phyloP scores from a whole-genome alignment of 2,329 filamentous ascomycete species.

The Claviceps pazoutovae region DNA sequence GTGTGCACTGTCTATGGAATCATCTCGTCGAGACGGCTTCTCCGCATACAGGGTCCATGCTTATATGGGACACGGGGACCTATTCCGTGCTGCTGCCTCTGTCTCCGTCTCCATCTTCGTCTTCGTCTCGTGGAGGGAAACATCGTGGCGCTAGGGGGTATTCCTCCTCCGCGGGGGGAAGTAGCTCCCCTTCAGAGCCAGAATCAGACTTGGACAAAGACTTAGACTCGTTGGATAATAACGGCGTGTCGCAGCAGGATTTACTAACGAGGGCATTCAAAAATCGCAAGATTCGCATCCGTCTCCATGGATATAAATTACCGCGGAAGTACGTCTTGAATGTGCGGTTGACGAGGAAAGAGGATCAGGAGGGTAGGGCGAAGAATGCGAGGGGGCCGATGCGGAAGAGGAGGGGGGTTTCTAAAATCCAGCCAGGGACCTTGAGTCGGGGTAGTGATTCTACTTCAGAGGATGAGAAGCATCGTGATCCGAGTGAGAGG shows the following conservation, averaged over 20 bases:
- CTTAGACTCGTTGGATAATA: background rate
- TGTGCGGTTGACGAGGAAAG: slow-evolving; percentile 35
- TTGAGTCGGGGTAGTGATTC: no score
- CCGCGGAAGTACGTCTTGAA: slow-evolving; percentile 39
- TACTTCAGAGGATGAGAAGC: slow-evolving; percentile 5
- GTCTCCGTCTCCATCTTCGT: background rate
- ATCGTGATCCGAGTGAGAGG: slow-evolving; percentile 10
- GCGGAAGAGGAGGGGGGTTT: background rate
- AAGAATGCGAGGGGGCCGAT: slow-evolving; percentile 7
- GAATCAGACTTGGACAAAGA: background rate
- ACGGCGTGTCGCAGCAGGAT: slow-evolving; percentile 22
- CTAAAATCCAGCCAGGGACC: background rate
- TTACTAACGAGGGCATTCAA: slow-evolving; percentile 39
- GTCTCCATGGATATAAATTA: slow-evolving; percentile 38
- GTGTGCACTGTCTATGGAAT: slow-evolving; percentile 46
- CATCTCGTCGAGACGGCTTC: slow-evolving; percentile 47
- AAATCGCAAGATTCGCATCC: slow-evolving; percentile 41
- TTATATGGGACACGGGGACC: slow-evolving; percentile 50
- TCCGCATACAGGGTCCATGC: slow-evolving; percentile 37
- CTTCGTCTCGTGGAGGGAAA: no score
- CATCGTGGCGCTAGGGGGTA: slow-evolving; percentile 11
- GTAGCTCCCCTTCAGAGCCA: slow-evolving; percentile 1
- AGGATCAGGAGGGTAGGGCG: slow-evolving; percentile 22
- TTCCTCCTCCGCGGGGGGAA: slow-evolving; percentile 18
- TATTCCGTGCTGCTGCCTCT: slow-evolving; percentile 37